Conservation (phyloP, 371 early-diverging fungal genomes). For the Mortierella sp. region DNA sequence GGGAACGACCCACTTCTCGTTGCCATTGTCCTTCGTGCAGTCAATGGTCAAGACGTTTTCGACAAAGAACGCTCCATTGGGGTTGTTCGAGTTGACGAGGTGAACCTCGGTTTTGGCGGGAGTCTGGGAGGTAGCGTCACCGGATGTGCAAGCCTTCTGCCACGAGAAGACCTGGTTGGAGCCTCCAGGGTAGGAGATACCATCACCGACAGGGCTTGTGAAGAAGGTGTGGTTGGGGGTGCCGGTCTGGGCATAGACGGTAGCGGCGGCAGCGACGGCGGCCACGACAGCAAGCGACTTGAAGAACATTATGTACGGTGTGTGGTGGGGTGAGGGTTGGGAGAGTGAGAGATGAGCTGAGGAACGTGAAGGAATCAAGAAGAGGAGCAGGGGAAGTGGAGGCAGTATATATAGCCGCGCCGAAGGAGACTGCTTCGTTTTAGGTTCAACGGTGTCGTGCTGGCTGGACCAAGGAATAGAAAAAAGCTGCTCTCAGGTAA, state of each 20-base stretch:
- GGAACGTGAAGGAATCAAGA: not conserved
- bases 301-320: conserved; percentile 29
- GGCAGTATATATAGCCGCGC: not conserved
- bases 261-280: conserved; percentile 18
- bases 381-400: not conserved
- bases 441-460: too few species aligned
- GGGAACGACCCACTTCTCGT: conserved; percentile 31
- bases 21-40: conserved; percentile 24
- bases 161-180: conserved; percentile 19
- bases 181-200: conserved; percentile 6
- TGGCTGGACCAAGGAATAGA: too few species aligned
- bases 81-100: conserved; percentile 63
- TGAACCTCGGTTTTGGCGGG: conserved; percentile 26
- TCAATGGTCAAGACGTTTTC: conserved; percentile 57
- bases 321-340: not conserved
- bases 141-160: conserved; percentile 18
- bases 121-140: conserved; percentile 3
- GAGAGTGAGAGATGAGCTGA: conserved; percentile 1
- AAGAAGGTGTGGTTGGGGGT: conserved; percentile 32
- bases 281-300: conserved; percentile 30
- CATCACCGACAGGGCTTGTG: conserved; percentile 32
- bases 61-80: conserved; percentile 73
- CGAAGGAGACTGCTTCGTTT: not conserved
- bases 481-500: too few species aligned
- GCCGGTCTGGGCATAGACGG: conserved; percentile 25